Conservation (phyloP, 768 basidiomycete genomes). For the Tricholomella constricta region DNA sequence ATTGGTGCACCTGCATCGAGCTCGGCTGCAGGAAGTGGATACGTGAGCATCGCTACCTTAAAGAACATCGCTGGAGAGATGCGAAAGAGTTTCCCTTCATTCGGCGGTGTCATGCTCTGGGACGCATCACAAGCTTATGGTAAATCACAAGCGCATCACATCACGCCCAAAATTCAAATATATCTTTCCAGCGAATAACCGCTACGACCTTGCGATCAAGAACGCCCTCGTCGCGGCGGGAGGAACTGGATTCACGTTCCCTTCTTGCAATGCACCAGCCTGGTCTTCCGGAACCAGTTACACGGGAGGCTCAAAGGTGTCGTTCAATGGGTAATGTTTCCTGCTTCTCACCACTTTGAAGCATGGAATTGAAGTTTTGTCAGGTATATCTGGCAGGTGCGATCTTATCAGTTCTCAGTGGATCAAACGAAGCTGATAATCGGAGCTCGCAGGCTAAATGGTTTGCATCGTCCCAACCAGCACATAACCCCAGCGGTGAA, state of each 20-base stretch:
- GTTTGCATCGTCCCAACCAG: constrained; percentile 51
- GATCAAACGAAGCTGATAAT: background rate
- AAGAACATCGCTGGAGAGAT: constrained; percentile 49
- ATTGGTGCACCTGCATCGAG: constrained; percentile 65
- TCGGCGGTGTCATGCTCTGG: constrained; percentile 66
- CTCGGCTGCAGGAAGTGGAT: constrained; percentile 61
- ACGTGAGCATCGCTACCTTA: constrained; percentile 50
- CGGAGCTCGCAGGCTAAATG: constrained; percentile 54
- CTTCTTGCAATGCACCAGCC: constrained; percentile 57
- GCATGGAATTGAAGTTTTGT: constrained; percentile 6
- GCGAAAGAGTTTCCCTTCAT: constrained; percentile 60
- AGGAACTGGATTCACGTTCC: constrained; percentile 69
- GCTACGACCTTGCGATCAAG: constrained; percentile 64
- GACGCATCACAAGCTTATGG: constrained; percentile 51
- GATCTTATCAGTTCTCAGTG: background rate
- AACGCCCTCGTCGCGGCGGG: constrained; percentile 59
- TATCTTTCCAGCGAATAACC: constrained; percentile 47
- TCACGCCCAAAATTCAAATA: constrained; percentile 1
- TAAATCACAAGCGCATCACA: constrained; percentile 36
- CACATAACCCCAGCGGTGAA: constrained; percentile 51
- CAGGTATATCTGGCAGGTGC: constrained; percentile 68
- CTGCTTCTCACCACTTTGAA: background rate
- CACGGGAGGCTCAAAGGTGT: constrained; percentile 50
- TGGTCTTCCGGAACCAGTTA: constrained; percentile 53
- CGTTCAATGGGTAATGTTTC: constrained; percentile 52